phyloP scores from a whole-genome alignment of 2,329 filamentous ascomycete species.

The Corynespora cassiicola region DNA sequence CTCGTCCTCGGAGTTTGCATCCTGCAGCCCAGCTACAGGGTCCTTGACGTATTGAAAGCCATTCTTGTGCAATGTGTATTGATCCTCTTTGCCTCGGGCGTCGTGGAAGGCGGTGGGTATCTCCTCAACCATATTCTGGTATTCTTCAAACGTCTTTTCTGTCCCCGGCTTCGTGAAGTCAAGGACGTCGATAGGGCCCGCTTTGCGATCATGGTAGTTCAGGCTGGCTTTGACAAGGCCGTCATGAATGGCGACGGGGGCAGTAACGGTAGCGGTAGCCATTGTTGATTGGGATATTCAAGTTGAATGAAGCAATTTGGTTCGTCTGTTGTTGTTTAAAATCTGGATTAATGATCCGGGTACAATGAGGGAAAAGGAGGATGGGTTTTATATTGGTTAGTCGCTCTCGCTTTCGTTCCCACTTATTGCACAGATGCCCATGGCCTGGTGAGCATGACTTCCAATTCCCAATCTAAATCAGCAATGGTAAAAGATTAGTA shows the following conservation, averaged over 20 bases:
- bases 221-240: constrained; percentile 1
- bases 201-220: not conserved
- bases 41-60: constrained; percentile 8
- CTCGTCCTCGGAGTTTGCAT: constrained; percentile 2
- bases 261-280: constrained; percentile 3
- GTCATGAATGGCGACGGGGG: not conserved
- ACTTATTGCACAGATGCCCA: too few relatives aligned
- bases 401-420: too few relatives aligned
- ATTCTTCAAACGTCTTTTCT: constrained; percentile 3
- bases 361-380: too few relatives aligned
- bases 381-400: too few relatives aligned
- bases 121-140: not conserved
- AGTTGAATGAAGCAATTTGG: too few relatives aligned
- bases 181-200: not conserved
- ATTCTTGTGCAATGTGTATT: constrained; percentile 3
- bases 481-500: too few relatives aligned
- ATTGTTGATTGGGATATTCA: constrained; percentile 2
- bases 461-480: too few relatives aligned
- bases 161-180: constrained; percentile 8
- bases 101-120: constrained; percentile 1
- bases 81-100: constrained; percentile 2
- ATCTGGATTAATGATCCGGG: too few relatives aligned
- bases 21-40: constrained; percentile 1
- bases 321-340: too few relatives aligned
- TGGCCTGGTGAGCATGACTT: too few relatives aligned